Conservation (phyloP, 2,329 filamentous ascomycete genomes). For the Metarhizium anisopliae region DNA sequence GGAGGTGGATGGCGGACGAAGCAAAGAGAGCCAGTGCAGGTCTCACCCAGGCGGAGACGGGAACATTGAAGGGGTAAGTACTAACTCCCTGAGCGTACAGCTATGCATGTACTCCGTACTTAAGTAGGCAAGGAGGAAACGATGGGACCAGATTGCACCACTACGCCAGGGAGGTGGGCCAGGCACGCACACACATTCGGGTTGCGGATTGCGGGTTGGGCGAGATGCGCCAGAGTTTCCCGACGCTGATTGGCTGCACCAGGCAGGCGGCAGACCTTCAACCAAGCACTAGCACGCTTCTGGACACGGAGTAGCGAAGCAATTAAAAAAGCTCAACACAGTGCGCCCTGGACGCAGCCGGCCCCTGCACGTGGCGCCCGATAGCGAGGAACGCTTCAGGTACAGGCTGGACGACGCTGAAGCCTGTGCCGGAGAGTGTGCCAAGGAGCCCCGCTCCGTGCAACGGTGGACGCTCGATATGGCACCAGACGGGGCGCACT, state of each 20-base stretch:
- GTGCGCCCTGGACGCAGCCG: constrained; percentile 1
- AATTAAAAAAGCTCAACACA: constrained; percentile 4
- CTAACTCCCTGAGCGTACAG: no score
- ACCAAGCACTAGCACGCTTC: constrained; percentile 6
- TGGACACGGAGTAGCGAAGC: constrained; percentile 1
- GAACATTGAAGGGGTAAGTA: background rate
- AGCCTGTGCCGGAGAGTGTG: background rate
- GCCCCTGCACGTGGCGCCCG: background rate
- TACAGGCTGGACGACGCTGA: background rate
- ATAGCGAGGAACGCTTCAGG: constrained; percentile 1
- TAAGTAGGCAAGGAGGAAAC: no score
- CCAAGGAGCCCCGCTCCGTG: background rate
- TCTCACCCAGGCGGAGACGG: constrained; percentile 10
- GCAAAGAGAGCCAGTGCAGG: constrained; percentile 9
- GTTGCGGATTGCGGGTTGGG: background rate
- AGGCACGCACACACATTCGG: no score
- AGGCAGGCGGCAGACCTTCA: background rate
- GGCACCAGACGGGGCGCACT: no score
- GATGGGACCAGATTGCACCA: no score
- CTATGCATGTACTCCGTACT: no score
- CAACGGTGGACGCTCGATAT: background rate
- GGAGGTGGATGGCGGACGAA: constrained; percentile 4
- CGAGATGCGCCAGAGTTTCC: background rate
- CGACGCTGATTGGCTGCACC: background rate
- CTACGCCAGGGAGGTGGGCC: no score